Base-by-base conservation (phyloP, 768 basidiomycete genomes). In the Rhodotorula taiwanensis region DNA sequence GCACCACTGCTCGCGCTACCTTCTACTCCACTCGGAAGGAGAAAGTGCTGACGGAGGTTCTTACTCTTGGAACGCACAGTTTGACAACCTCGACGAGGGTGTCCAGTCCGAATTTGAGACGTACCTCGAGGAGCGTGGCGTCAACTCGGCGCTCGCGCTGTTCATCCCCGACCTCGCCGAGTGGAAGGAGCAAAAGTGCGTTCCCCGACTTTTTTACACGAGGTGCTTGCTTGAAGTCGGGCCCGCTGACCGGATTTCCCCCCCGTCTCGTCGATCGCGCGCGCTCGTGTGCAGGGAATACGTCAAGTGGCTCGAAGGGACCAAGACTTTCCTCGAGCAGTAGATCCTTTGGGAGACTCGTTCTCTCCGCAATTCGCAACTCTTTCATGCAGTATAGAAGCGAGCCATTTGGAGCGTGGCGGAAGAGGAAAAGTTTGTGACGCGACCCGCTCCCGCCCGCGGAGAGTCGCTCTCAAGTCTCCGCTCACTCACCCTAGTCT, bases 91-190 rank as follows among this genome's bases (percentile, higher is more conserved):
- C 48, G 94, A 98, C 73, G 80, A 85, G 47, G 74, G 77, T 3
- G 83, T 99, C 23, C 94, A 98, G 77, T 86, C 91, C 69, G 87
- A 89, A 75, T 91, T 98, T 74, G 89, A 94, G 73, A 82, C 82
- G 74, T 98, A 81, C 82, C 77, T 99, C 60, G 81, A 84, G 68
- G 93, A 97, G 79, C 86, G 94, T 57, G 93, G 91, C 13, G 81
- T 99, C 71, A 84, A 89, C 75, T 86, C 89, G 72, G 77, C 74
- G 42, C 79, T 93, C 48, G 94, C 92, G 1, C 75, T 83, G 70
- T 93, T 95, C 79, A 83, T 98, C 63, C 87, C 71, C 23, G 87
- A 92, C 66, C 90, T 89, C 73, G 85, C 86, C 20, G 86, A 88
- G 73, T 79, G 97, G 80, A 85, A 85, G 82, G 86, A 88, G 73